A percentile compares a stretch with the other conserved stretches of the same genome.
Evolutionary conservation across 441 rosid species (phyloP).

Genomic region (Pelargonium fulgidum): DNA sequence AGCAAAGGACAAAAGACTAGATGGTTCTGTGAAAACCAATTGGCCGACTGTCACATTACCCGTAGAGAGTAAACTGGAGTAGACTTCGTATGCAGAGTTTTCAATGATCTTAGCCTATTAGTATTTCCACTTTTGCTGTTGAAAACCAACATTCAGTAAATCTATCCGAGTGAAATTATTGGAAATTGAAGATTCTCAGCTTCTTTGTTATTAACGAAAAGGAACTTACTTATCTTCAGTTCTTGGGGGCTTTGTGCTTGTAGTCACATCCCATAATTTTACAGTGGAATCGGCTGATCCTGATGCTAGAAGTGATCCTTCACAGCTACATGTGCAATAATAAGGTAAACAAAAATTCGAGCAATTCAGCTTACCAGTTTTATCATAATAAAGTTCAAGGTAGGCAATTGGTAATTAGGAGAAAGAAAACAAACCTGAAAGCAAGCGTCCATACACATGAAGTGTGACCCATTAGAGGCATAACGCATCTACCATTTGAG

Average conservation of each 20-base stretch:
- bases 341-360: not conserved
- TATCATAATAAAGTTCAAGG: not conserved
- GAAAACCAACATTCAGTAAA: not conserved
- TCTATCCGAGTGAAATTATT: not conserved
- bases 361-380: constrained; percentile 5
- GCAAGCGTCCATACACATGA: constrained; percentile 89
- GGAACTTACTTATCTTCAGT: constrained; percentile 68
- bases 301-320: constrained; percentile 89
- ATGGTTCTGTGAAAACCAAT: not conserved
- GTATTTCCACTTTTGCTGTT: constrained; percentile 58
- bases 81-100: constrained; percentile 75
- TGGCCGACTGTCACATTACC: constrained; percentile 33
- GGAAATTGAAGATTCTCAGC: not conserved
- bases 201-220: not conserved
- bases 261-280: constrained; percentile 82
- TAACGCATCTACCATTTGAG: constrained; percentile 78
- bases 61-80: constrained; percentile 70
- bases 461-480: constrained; percentile 87
- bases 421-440: constrained; percentile 52
- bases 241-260: constrained; percentile 56
- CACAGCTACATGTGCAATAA: constrained; percentile 43
- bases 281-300: constrained; percentile 96
- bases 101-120: constrained; percentile 68
- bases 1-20: not conserved
- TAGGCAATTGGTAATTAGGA: not conserved